Percentiles rank a stretch among this genome's conserved stretches.
Evolutionary conservation across 2,329 filamentous ascomycete genomes (phyloP).

Genomic region (Penicillium sp.): DNA sequence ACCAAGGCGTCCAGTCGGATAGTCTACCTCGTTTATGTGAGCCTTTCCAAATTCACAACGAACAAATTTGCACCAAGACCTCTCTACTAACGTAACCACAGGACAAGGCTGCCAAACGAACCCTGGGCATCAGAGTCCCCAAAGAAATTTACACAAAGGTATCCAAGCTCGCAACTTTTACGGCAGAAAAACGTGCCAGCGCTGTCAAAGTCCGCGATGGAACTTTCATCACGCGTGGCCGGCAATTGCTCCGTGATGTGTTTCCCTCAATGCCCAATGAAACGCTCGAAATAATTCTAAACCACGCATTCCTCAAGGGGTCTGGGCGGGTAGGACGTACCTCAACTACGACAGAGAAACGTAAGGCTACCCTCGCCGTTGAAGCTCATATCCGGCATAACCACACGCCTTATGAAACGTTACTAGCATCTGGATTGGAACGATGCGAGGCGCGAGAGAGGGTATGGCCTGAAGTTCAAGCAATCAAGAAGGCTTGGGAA

Average conservation of each 20-base stretch:
- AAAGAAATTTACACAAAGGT: constrained; percentile 40
- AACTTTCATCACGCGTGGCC: constrained; percentile 27
- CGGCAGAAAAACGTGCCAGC: constrained; percentile 40
- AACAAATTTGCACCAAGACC: not conserved
- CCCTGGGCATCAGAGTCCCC: constrained; percentile 47
- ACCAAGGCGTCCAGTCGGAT: constrained; percentile 32
- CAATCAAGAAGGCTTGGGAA: constrained; percentile 33
- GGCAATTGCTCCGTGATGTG: constrained; percentile 27
- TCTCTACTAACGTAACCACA: constrained; percentile 11
- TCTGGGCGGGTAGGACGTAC: constrained; percentile 43
- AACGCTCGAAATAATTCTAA: constrained; percentile 32
- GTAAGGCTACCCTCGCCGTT: constrained; percentile 40
- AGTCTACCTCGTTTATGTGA: constrained; percentile 42
- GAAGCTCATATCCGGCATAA: constrained; percentile 46
- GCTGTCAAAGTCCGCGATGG: constrained; percentile 40
- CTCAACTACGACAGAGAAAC: constrained; percentile 30
- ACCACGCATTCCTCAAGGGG: constrained; percentile 43
- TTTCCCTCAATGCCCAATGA: constrained; percentile 42
- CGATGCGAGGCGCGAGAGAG: constrained; percentile 31
- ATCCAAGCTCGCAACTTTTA: constrained; percentile 38
- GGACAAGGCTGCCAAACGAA: constrained; percentile 31
- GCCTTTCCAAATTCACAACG: constrained; percentile 1
- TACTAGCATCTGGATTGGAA: constrained; percentile 28
- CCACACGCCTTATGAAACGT: constrained; percentile 41
- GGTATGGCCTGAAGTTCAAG: constrained; percentile 31